phyloP scores from a whole-genome alignment of 495 filamentous ascomycete species.

The Neurospora sp. region DNA sequence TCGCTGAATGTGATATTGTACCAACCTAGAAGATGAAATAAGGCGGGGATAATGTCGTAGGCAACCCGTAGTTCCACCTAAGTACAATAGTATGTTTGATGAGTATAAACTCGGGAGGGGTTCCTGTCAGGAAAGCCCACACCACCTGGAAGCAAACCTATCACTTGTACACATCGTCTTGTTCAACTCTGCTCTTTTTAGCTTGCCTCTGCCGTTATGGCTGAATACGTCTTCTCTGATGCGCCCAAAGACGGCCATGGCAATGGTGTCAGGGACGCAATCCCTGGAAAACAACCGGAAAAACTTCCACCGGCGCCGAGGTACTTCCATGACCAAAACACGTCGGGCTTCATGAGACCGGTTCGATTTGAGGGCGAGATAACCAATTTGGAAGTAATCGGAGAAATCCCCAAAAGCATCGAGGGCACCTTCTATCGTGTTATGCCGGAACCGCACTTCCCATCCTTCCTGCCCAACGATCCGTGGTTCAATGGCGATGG shows the following conservation, averaged over 20 bases:
- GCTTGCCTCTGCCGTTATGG: background rate
- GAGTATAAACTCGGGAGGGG: background rate
- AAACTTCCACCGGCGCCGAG: background rate
- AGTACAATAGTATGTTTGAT: background rate
- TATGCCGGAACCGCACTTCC: constrained; percentile 21
- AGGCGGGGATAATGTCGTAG: background rate
- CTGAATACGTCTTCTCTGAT: background rate
- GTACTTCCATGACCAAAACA: background rate
- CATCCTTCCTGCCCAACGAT: constrained; percentile 7
- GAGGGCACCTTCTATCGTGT: constrained; percentile 33
- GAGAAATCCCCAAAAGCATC: constrained; percentile 25
- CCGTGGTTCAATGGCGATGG: constrained; percentile 12
- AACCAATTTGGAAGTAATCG: constrained; percentile 23
- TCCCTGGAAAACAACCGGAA: background rate
- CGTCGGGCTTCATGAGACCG: constrained; percentile 4
- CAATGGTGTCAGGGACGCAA: background rate
- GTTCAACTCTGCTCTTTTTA: background rate
- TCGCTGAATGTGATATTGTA: background rate
- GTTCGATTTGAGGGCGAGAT: constrained; percentile 23
- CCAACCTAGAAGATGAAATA: background rate
- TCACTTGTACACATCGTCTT: background rate
- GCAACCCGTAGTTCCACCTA: background rate
- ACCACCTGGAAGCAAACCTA: background rate
- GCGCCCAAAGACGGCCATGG: background rate
- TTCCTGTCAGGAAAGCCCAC: background rate